These are phyloP conservation scores for Chionographis japonica DNA, from an alignment of 106 monocot genomes.

Conservation along the genomic window DNA sequence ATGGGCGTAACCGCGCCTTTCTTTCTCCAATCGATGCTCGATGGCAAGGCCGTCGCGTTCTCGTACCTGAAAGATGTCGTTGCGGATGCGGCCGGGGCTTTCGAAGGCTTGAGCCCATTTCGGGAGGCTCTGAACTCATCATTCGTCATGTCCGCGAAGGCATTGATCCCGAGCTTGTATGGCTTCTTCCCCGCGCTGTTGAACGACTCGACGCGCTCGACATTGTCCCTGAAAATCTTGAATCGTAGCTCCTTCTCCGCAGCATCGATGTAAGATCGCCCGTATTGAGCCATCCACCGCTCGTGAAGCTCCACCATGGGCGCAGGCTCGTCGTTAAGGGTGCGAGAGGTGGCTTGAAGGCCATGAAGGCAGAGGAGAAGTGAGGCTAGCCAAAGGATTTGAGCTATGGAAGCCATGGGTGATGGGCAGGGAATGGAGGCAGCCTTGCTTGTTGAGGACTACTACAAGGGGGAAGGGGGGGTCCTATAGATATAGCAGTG, in stretches of 20 bases:
- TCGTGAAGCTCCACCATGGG: neutral
- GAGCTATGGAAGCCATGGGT: too few relatives aligned
- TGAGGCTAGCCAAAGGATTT: too few relatives aligned
- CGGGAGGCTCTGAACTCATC: conserved; percentile 7
- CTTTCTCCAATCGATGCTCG: conserved; percentile 15
- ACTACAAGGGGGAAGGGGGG: too few relatives aligned
- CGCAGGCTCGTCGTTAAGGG: too few relatives aligned
- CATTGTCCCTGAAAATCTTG: conserved; percentile 15
- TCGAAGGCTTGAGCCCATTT: neutral
- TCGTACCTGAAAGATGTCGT: neutral
- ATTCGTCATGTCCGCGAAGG: conserved; percentile 11
- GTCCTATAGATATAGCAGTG: too few relatives aligned
- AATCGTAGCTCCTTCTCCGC: conserved; percentile 15
- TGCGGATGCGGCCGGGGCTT: neutral
- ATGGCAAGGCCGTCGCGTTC: neutral
- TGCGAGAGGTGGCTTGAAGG: too few relatives aligned
- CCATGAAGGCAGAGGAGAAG: too few relatives aligned
- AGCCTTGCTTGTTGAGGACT: too few relatives aligned
- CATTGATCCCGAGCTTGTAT: conserved; percentile 10
- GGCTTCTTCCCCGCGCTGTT: neutral
- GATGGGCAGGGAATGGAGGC: too few relatives aligned
- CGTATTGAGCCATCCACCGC: conserved; percentile 8
- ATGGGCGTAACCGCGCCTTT: conserved; percentile 24
- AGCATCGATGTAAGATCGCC: conserved; percentile 3
- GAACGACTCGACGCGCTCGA: conserved; percentile 7